Evolutionary conservation across 2,329 filamentous ascomycete genomes (phyloP).

Genomic region (Epichloe uncinata): DNA sequence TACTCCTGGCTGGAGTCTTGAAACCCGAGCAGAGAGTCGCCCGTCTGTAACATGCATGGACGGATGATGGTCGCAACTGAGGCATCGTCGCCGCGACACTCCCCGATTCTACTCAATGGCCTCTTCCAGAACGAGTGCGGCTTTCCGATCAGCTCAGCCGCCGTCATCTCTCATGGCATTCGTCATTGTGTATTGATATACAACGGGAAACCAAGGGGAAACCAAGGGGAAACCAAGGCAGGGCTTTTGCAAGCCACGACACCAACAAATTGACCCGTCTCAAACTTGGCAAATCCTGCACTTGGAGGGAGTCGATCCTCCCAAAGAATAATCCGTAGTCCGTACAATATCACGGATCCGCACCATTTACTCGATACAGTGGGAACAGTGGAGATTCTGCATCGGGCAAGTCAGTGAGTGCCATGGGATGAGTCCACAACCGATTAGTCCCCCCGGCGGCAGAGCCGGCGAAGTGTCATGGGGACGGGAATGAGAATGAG

Average conservation of each 20-base stretch:
- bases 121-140: not conserved
- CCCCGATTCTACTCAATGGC: not conserved
- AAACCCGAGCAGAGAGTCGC: too few species aligned
- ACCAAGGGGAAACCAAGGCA: too few species aligned
- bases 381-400: not conserved
- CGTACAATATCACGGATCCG: too few species aligned
- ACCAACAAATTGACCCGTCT: too few species aligned
- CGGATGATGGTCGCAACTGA: not conserved
- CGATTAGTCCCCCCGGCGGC: too few species aligned
- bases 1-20: too few species aligned
- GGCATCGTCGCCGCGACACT: not conserved
- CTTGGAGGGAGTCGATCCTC: too few species aligned
- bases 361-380: not conserved
- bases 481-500: constrained; percentile 2
- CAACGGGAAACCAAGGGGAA: too few species aligned
- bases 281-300: too few species aligned
- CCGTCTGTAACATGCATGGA: not conserved
- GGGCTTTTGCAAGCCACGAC: too few species aligned
- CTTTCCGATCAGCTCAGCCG: not conserved
- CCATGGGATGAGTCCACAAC: not conserved
- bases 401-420: not conserved
- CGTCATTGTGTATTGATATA: too few species aligned
- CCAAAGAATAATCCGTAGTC: too few species aligned
- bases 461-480: not conserved
- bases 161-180: not conserved